phyloP scores from a whole-genome alignment of 2,329 filamentous ascomycete species.

The Blastomyces parvus region DNA sequence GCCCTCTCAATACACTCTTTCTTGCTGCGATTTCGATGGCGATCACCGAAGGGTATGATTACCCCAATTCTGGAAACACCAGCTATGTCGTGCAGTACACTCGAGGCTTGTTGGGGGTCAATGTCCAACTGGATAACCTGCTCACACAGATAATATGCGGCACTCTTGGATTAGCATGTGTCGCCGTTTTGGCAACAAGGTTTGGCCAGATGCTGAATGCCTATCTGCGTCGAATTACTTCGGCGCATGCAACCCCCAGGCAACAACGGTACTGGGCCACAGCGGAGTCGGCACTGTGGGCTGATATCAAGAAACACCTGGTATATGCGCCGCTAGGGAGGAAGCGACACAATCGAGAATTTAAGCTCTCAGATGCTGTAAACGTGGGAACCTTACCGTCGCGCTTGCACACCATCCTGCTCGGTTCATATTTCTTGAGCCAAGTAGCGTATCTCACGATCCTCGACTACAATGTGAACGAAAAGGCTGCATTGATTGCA shows the following conservation, averaged over 20 bases:
- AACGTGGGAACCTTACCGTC: conserved; percentile 70
- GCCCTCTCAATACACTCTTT: background rate
- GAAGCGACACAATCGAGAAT: conserved; percentile 67
- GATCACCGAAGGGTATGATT: background rate
- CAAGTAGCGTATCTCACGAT: conserved; percentile 64
- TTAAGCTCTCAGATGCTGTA: conserved; percentile 57
- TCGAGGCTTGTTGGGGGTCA: conserved; percentile 31
- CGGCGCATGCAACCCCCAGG: conserved; percentile 26
- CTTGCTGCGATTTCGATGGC: background rate
- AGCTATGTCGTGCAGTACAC: conserved; percentile 36
- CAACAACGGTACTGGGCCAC: conserved; percentile 40
- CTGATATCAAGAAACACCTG: conserved; percentile 38
- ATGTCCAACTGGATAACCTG: conserved; percentile 32
- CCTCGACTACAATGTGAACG: conserved; percentile 36
- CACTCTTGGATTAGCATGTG: conserved; percentile 27
- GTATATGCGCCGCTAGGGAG: conserved; percentile 57
- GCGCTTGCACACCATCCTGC: conserved; percentile 63
- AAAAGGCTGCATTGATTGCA: conserved; percentile 54
- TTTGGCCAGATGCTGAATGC: conserved; percentile 36
- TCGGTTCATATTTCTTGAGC: conserved; percentile 57
- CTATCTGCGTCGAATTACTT: conserved; percentile 37
- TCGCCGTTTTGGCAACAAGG: conserved; percentile 33
- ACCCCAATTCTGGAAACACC: conserved; percentile 19
- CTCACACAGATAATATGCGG: conserved; percentile 33
- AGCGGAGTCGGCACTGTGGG: conserved; percentile 34